Evolutionary conservation across 805 yeast species (phyloP).

Genomic region (Citeromyces matritensis): DNA sequence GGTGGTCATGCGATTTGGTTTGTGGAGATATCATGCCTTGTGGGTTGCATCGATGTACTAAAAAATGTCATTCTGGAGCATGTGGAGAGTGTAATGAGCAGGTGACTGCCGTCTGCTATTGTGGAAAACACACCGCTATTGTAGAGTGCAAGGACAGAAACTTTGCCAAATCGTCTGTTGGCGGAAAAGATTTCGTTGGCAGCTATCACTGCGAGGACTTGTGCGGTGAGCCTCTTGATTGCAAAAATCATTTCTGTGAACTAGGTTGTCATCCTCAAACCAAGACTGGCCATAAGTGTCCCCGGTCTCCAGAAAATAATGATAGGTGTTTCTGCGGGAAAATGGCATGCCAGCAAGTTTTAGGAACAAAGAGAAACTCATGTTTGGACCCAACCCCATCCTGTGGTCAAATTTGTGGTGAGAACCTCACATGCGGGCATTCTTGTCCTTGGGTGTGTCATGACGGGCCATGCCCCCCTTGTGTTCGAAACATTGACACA

Average conservation of each 20-base stretch:
- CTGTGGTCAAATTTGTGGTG: conserved; percentile 54
- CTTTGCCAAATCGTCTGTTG: conserved; percentile 16
- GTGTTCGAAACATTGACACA: conserved; percentile 33
- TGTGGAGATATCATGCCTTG: conserved; percentile 59
- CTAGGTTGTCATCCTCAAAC: conserved; percentile 36
- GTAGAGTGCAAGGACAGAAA: conserved; percentile 27
- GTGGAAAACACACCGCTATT: conserved; percentile 40
- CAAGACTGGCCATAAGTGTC: conserved; percentile 26
- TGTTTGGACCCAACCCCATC: conserved; percentile 76
- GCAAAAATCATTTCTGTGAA: conserved; percentile 44
- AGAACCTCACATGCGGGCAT: conserved; percentile 58
- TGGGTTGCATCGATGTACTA: conserved; percentile 50
- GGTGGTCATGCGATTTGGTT: conserved; percentile 50
- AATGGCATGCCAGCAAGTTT: conserved; percentile 23
- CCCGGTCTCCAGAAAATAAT: conserved; percentile 41
- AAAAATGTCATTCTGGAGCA: conserved; percentile 62
- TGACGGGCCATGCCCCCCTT: conserved; percentile 58
- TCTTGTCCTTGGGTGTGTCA: conserved; percentile 60
- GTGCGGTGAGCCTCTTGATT: conserved; percentile 37
- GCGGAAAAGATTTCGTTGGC: conserved; percentile 28
- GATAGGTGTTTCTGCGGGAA: conserved; percentile 75
- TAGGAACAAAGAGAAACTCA: conserved; percentile 23
- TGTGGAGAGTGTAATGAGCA: conserved; percentile 59
- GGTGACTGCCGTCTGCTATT: conserved; percentile 47
- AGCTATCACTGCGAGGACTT: conserved; percentile 27